phyloP scores from a whole-genome alignment of 108 stramenopile species.

The Pseudonitzschia delicatissima region DNA sequence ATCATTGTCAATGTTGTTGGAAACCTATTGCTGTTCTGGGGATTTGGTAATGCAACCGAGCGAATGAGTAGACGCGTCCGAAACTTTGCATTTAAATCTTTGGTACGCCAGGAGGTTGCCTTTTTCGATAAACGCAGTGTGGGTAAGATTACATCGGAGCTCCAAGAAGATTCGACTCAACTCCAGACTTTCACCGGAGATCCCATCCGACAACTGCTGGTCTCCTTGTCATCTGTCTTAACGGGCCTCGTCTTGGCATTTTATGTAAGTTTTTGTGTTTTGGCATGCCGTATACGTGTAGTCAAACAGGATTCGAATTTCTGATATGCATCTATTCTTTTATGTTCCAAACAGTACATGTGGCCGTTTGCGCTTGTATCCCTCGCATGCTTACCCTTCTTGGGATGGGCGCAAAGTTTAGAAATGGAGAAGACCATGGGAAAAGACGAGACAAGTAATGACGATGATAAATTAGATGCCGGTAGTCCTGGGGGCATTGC shows the following conservation, averaged over 20 bases:
- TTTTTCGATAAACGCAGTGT: constrained; percentile 70
- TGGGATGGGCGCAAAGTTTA: constrained; percentile 69
- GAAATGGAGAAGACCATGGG: constrained; percentile 67
- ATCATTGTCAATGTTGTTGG: constrained; percentile 52
- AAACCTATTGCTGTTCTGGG: constrained; percentile 52
- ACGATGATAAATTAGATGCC: constrained; percentile 35
- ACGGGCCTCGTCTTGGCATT: constrained; percentile 64
- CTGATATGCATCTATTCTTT: background rate
- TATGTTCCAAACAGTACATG: constrained; percentile 31
- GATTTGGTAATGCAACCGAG: constrained; percentile 73
- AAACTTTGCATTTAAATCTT: constrained; percentile 48
- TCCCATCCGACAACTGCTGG: constrained; percentile 58
- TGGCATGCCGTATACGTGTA: constrained; percentile 31
- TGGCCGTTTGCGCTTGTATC: constrained; percentile 85
- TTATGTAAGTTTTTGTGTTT: constrained; percentile 49
- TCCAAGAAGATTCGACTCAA: constrained; percentile 79
- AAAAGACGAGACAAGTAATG: constrained; percentile 49
- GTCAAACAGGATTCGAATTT: background rate
- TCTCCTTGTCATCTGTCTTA: constrained; percentile 51
- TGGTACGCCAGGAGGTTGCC: constrained; percentile 73
- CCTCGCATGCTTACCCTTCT: constrained; percentile 62
- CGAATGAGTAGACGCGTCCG: constrained; percentile 68
- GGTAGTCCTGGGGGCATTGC: constrained; percentile 66
- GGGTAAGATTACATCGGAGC: constrained; percentile 71
- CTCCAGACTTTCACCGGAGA: constrained; percentile 70